Evolutionary conservation across 306 rosid genomes (phyloP).

Genomic region (Vicia faba): DNA sequence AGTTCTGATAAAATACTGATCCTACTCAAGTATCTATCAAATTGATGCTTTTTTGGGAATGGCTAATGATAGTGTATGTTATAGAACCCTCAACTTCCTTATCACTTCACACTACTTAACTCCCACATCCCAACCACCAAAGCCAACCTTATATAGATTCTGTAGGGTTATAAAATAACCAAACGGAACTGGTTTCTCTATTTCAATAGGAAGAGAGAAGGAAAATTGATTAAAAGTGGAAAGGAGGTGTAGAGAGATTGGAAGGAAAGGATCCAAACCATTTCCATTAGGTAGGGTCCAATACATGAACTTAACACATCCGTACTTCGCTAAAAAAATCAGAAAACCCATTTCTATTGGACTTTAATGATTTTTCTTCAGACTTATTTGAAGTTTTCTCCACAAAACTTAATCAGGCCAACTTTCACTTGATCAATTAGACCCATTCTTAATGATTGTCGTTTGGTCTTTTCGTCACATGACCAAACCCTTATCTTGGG

Average conservation of each 20-base stretch:
- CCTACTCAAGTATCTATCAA: conserved; percentile 9
- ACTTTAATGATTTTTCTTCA: not conserved
- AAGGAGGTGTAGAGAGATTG: not conserved
- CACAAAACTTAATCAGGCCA: not conserved
- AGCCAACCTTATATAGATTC: not conserved
- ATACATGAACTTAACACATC: not conserved
- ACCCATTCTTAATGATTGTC: not conserved
- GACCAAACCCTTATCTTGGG: not conserved
- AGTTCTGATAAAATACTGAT: conserved; percentile 20
- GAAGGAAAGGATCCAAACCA: not conserved
- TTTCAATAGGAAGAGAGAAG: not conserved
- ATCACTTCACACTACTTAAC: not conserved
- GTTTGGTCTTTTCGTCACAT: not conserved
- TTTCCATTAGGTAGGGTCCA: not conserved
- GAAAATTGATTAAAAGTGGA: not conserved
- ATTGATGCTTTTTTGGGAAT: not conserved
- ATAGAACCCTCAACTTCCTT: not conserved
- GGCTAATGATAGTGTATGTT: not conserved
- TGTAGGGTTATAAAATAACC: conserved; percentile 13
- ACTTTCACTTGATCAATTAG: not conserved
- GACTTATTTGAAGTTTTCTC: not conserved
- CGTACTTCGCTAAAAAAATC: conserved; percentile 1
- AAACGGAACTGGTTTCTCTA: not conserved
- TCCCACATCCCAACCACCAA: not conserved
- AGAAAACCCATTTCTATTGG: not conserved